Percentiles rank a stretch among this genome's conserved stretches.
Evolutionary conservation across 805 yeast genomes (phyloP).

Genomic region (Teunomyces stri): DNA sequence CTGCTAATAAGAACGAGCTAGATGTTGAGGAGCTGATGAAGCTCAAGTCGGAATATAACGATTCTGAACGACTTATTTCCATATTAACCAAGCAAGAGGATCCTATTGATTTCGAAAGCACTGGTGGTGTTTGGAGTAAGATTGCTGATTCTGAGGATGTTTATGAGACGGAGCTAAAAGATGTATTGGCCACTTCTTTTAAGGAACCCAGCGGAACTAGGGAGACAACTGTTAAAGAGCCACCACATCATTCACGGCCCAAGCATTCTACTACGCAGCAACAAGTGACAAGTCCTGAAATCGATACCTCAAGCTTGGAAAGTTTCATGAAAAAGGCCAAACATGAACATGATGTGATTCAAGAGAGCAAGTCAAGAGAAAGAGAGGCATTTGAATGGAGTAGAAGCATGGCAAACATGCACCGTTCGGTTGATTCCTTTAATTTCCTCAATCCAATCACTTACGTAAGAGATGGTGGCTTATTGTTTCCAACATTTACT

Average conservation of each 20-base stretch:
- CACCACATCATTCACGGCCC: not conserved
- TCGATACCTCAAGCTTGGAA: constrained; percentile 25
- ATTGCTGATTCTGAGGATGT: constrained; percentile 3
- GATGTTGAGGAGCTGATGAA: not conserved
- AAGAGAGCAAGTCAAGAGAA: constrained; percentile 47
- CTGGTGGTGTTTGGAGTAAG: constrained; percentile 5
- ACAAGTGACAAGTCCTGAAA: not conserved
- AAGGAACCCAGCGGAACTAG: not conserved
- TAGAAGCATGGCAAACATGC: constrained; percentile 29
- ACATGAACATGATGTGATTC: constrained; percentile 33
- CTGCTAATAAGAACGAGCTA: constrained; percentile 5
- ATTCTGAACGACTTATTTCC: constrained; percentile 17
- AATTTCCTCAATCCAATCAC: constrained; percentile 48
- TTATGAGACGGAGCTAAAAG: constrained; percentile 16
- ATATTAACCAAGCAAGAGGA: constrained; percentile 12
- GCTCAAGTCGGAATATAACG: constrained; percentile 11
- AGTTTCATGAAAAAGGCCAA: constrained; percentile 44
- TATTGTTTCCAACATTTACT: constrained; percentile 7
- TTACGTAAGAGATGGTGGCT: not conserved
- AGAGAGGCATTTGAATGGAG: constrained; percentile 54
- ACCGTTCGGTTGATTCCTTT: constrained; percentile 38
- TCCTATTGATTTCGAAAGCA: constrained; percentile 7
- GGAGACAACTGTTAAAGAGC: not conserved
- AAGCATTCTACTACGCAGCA: not conserved
- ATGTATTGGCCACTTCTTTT: constrained; percentile 15